These are phyloP conservation scores for Pestalotiopsis sp. DNA, from an alignment of 2,329 filamentous ascomycete genomes.

Conservation along the genomic window DNA sequence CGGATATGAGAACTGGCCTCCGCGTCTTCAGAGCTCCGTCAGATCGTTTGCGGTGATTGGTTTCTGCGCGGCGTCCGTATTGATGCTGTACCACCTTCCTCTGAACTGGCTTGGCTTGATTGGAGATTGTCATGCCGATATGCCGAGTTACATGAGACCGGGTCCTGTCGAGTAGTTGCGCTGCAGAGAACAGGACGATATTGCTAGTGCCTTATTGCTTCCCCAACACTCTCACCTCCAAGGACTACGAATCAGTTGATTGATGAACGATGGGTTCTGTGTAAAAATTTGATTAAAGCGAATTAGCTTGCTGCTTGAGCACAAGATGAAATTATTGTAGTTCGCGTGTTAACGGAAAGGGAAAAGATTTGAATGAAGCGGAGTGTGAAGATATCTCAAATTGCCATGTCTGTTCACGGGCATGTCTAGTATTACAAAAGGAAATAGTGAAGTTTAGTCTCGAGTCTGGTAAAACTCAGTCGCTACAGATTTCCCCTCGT, in stretches of 20 bases:
- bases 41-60: neutral
- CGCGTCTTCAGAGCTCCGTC: neutral
- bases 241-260: too few relatives aligned
- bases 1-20: neutral
- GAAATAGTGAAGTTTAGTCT: neutral
- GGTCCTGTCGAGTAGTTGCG: neutral
- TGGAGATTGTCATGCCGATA: neutral
- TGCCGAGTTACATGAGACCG: neutral
- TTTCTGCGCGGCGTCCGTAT: neutral
- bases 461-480: neutral
- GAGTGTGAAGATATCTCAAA: too few relatives aligned
- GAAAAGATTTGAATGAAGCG: too few relatives aligned
- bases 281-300: too few relatives aligned
- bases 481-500: neutral
- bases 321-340: too few relatives aligned
- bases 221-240: neutral
- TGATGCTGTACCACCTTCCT: neutral
- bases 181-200: neutral
- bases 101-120: neutral
- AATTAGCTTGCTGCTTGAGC: too few relatives aligned
- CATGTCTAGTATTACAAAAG: too few relatives aligned
- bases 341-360: too few relatives aligned
- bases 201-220: neutral
- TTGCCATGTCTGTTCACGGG: too few relatives aligned
- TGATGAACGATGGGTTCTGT: too few relatives aligned